Base-by-base conservation (phyloP, 805 yeast genomes). In the Metschnikowia sp. region DNA sequence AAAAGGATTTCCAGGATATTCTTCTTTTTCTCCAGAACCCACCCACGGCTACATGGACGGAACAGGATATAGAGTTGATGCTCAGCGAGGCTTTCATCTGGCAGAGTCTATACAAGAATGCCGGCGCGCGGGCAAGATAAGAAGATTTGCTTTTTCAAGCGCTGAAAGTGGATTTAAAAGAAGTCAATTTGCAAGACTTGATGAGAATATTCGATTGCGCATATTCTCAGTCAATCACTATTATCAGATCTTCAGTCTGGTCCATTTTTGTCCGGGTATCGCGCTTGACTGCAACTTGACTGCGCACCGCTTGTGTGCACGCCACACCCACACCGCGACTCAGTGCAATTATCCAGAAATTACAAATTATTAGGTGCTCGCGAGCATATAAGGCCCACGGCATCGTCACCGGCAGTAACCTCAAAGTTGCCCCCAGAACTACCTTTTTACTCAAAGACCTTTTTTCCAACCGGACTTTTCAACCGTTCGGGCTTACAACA, bases 71-170 rank as follows among this genome's bases (percentile, higher is more conserved):
- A 36, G 98, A 94, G 66, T 76, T 94, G 72, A 76, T 94, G 68
- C 68, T 94, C 47, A 89, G 97, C 68, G 97, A 94, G 65, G 99
- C 98, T 0, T 94, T 82, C 65, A 89, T 94, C 59, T 94, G 97
- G 97, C 97, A 91, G 68, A 83, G 92, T 45, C 72, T 94, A 35
- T 94, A 88, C 64, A 89, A 88, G 62, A 86, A 89, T 62, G 96
- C 96, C 5, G 71, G 85, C 15, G 97, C 97, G 1, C 97, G 91
- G 66, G 75, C 91, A 63, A 78, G 84, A 38, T 65, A 49, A 42
- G 36, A n/a, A 3, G n/a, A 31, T 31, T 31, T 22, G 2, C 7
- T 5, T 22, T 5, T 22, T 0, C 26, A 22, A 22, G 2, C 3
- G 2, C 4, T 22, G 26, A 22, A 22, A 5, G 7, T 7, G 26